Percentiles rank a stretch among this genome's conserved stretches.
Evolutionary conservation across 805 yeast species (phyloP).

Genomic region (Pichia heedii): DNA sequence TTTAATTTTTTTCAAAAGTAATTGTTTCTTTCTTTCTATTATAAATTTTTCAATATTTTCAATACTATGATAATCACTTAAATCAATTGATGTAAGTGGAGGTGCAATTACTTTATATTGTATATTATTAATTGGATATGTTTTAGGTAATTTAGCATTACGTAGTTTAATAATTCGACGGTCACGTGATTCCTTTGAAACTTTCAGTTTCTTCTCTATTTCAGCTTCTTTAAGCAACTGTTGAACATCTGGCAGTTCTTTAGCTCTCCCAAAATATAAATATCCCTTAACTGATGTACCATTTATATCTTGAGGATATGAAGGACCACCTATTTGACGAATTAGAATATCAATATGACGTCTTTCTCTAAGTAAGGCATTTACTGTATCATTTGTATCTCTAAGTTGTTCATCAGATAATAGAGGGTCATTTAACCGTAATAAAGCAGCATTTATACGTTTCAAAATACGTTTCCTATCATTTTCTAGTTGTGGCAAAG

Average conservation of each 20-base stretch:
- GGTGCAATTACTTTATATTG: too few relatives aligned
- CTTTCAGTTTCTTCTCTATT: constrained; percentile 10
- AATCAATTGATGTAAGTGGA: too few relatives aligned
- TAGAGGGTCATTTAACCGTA: constrained; percentile 53
- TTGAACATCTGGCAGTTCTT: constrained; percentile 66
- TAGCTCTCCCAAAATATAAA: constrained; percentile 71
- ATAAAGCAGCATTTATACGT: constrained; percentile 54
- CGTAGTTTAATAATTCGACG: not conserved
- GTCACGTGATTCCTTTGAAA: too few relatives aligned
- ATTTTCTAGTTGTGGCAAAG: too few relatives aligned
- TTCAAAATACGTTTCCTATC: constrained; percentile 21
- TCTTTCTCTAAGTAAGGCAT: constrained; percentile 57
- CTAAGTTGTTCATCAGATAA: constrained; percentile 55
- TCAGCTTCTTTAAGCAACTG: constrained; percentile 32
- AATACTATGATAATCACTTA: too few relatives aligned
- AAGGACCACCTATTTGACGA: constrained; percentile 63
- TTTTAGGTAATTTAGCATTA: not conserved
- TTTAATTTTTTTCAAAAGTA: not conserved
- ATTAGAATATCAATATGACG: constrained; percentile 75
- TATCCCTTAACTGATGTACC: not conserved
- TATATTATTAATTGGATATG: not conserved
- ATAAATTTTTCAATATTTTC: too few relatives aligned
- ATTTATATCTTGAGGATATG: constrained; percentile 29
- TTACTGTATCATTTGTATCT: constrained; percentile 66
- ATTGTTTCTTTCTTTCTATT: not conserved